These are phyloP conservation scores for Vitis rotundifolia DNA, from an alignment of 164 flowering plant genomes.

Conservation along the genomic window DNA sequence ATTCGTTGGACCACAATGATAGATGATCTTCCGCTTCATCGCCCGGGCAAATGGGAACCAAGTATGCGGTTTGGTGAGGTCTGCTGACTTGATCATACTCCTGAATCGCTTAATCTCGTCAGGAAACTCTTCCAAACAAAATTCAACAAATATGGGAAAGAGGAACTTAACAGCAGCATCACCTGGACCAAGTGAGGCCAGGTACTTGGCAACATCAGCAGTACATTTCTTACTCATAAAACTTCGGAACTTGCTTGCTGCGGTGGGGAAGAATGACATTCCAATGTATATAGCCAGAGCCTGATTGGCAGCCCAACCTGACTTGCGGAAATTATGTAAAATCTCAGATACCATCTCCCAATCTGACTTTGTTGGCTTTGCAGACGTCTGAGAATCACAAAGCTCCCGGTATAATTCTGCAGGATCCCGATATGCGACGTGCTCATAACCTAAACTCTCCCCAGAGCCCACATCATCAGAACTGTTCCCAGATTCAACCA, in stretches of 20 bases:
- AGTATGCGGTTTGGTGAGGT: slow-evolving; percentile 85
- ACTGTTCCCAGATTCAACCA: slow-evolving; percentile 4
- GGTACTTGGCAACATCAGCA: slow-evolving; percentile 44
- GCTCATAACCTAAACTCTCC: slow-evolving; percentile 9
- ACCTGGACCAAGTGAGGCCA: slow-evolving; percentile 59
- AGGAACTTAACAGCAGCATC: slow-evolving; percentile 57
- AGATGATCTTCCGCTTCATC: slow-evolving; percentile 83
- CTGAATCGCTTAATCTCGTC: slow-evolving; percentile 75
- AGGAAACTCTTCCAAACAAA: slow-evolving; percentile 74
- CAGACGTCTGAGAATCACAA: slow-evolving; percentile 22
- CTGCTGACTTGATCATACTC: slow-evolving; percentile 66
- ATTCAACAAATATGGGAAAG: slow-evolving; percentile 85
- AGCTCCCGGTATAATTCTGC: slow-evolving; percentile 58
- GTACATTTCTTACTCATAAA: slow-evolving; percentile 59
- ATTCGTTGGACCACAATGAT: slow-evolving; percentile 95
- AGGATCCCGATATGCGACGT: slow-evolving; percentile 51
- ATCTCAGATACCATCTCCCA: slow-evolving; percentile 48
- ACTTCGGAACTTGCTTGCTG: slow-evolving; percentile 49
- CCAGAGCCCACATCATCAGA: slow-evolving; percentile 8
- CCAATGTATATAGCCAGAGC: slow-evolving; percentile 85
- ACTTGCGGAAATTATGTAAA: slow-evolving; percentile 45
- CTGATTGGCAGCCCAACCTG: slow-evolving; percentile 85
- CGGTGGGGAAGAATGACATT: slow-evolving; percentile 69
- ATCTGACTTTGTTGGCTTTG: slow-evolving; percentile 32
- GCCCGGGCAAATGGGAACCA: slow-evolving; percentile 97